These are phyloP conservation scores for Botryotinia convoluta DNA, from an alignment of 2,329 filamentous ascomycete genomes.

Conservation along the genomic window DNA sequence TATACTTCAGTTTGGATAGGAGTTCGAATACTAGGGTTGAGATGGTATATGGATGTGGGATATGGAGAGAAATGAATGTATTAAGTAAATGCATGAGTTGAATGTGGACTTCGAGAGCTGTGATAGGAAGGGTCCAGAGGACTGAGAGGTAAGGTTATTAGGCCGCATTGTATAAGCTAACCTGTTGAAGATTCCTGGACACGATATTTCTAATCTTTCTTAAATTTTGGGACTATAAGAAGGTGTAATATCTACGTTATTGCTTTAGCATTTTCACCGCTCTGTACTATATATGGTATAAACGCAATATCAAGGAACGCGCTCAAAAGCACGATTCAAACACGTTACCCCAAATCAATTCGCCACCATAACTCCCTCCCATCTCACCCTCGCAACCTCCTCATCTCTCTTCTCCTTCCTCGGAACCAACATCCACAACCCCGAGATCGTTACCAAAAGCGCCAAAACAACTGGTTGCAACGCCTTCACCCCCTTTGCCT, in stretches of 20 bases:
- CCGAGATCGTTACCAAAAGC: conserved; percentile 46
- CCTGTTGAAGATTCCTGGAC: neutral
- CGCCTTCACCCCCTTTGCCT: conserved; percentile 54
- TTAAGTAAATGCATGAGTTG: neutral
- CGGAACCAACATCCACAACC: conserved; percentile 47
- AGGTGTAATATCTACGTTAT: neutral
- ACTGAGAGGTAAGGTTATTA: neutral
- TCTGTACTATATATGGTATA: neutral
- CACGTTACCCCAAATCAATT: neutral
- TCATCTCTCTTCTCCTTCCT: conserved; percentile 32
- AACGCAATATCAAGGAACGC: neutral
- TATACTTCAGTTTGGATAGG: neutral
- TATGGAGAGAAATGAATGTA: neutral
- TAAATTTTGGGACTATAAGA: no score
- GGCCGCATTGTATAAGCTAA: neutral
- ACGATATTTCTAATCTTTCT: neutral
- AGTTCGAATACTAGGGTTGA: neutral
- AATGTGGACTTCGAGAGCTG: neutral
- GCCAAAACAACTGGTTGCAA: conserved; percentile 56
- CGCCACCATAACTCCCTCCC: neutral
- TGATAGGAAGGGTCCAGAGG: neutral
- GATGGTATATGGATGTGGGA: neutral
- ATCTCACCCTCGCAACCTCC: conserved; percentile 23
- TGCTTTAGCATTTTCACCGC: neutral
- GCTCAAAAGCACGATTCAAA: neutral